A percentile compares a stretch with the other conserved stretches of the same genome.
Conservation (phyloP, 2,329 filamentous ascomycete genomes). For the Taxawa tesnikishii region DNA sequence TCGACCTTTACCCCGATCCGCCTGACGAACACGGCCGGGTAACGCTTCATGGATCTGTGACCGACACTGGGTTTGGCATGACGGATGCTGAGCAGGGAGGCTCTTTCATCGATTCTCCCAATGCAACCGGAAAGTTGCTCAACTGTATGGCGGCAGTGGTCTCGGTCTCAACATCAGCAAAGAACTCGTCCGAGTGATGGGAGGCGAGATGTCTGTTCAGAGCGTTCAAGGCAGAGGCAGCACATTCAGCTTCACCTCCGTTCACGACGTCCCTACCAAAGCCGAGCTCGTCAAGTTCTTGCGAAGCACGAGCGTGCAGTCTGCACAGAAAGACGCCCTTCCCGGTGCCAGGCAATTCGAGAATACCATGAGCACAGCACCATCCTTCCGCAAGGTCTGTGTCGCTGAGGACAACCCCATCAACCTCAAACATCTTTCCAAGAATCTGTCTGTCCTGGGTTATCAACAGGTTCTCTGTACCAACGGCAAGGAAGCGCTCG, state of each 20-base stretch:
- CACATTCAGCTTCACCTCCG: conserved; percentile 5
- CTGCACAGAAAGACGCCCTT: too few species aligned
- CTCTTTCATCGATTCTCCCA: conserved; percentile 7
- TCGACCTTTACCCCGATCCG: conserved; percentile 1
- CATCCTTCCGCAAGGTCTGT: conserved; percentile 4
- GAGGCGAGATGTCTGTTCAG: conserved; percentile 7
- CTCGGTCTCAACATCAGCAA: conserved; percentile 8
- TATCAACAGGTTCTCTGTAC: conserved; percentile 5
- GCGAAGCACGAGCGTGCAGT: background rate
- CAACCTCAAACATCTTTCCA: conserved; percentile 6
- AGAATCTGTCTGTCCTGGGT: conserved; percentile 3
- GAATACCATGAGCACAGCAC: too few species aligned
- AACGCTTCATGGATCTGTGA: conserved; percentile 4
- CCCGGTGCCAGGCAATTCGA: too few species aligned
- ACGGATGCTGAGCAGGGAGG: conserved; percentile 5
- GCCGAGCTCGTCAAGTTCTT: conserved; percentile 3
- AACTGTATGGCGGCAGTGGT: conserved; percentile 6
- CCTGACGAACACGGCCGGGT: conserved; percentile 1
- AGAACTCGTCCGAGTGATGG: conserved; percentile 4
- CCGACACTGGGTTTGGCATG: conserved; percentile 7
- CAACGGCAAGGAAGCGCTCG: conserved; percentile 7
- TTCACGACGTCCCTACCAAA: conserved; percentile 3
- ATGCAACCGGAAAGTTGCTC: conserved; percentile 7
- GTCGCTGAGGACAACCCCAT: conserved; percentile 8
- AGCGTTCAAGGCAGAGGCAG: conserved; percentile 6